Base-by-base conservation (phyloP, 768 basidiomycete genomes). In the Suillus discolor region DNA sequence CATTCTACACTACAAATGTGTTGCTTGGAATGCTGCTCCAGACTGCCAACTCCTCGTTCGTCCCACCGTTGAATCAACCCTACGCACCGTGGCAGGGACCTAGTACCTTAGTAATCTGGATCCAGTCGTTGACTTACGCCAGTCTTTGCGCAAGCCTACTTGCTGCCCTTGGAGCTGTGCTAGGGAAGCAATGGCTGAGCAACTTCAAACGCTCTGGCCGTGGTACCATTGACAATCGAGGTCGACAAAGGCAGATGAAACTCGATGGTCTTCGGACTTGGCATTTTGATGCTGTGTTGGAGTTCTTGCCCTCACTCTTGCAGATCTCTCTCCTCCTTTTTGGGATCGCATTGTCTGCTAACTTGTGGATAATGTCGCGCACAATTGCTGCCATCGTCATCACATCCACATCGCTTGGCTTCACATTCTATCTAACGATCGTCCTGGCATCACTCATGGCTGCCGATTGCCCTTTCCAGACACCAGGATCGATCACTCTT, bases 111-210 rank as follows among this genome's bases (percentile, higher is more conserved):
- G 53, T 54, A 36, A 63, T 69, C 54, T 65, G 68, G 59, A 60
- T 66, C 23, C 71, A 71, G 51, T 49, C 62, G n/a, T 59, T 70
- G 23, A 45, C 23, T 25, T 70, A 70, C 25, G 65, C 66, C 16
- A 70, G 69, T 54, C 65, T 70, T 16, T 39, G 66, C 39, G 51
- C 61, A 16, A 67, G 65, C 31, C 49, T 70, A 25, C 65, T 70
- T 23, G 69, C 69, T 1, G 69, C 69, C 13, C 23, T 70, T 20
- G 62, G 66, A 18, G 69, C 69, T 1, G 57, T 67, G 23, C n/a
- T 65, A 34, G 61, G 61, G 41, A 64, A 64, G 49, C 65, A 66
- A 41, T 66, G 65, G 65, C 9, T 63, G 16, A 57, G 51, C 44
- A 54, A 66, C 57, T 66, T 61, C 55, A 64, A 57, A 16, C 65